Conservation (phyloP, 768 basidiomycete species). For the Coprinopsis strossmayeri region DNA sequence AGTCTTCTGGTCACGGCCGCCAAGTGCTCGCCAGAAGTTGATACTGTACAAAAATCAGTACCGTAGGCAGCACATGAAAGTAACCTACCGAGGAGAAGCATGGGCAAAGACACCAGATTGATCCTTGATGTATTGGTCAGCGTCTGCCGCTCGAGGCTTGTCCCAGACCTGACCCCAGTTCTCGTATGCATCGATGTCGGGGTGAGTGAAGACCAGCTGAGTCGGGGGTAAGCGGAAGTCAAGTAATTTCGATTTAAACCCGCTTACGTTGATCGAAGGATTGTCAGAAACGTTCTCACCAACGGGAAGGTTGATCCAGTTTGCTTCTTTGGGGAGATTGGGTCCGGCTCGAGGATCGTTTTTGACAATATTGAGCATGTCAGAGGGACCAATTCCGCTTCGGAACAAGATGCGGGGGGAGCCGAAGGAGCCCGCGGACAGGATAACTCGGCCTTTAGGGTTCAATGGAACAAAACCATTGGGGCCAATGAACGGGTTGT, state of each 20-base stretch:
- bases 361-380: constrained; percentile 48
- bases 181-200: constrained; percentile 56
- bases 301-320: constrained; percentile 57
- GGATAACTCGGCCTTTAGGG: constrained; percentile 51
- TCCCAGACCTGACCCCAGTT: constrained; percentile 58
- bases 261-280: constrained; percentile 54
- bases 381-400: constrained; percentile 54
- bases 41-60: constrained; percentile 23
- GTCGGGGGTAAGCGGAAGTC: not conserved
- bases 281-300: constrained; percentile 50
- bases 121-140: constrained; percentile 42
- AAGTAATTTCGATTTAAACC: too few species aligned
- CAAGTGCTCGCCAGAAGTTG: constrained; percentile 58
- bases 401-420: constrained; percentile 52
- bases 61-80: not conserved
- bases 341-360: constrained; percentile 37
- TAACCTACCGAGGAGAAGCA: constrained; percentile 43
- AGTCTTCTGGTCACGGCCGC: constrained; percentile 36
- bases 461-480: constrained; percentile 50
- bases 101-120: constrained; percentile 52
- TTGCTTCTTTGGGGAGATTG: constrained; percentile 37
- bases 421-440: constrained; percentile 52
- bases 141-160: constrained; percentile 48
- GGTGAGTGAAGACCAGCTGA: constrained; percentile 63
- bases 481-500: constrained; percentile 50